Percentiles rank a stretch among this genome's conserved stretches.
These are phyloP conservation scores for Colletotrichum lini DNA, from an alignment of 2,329 filamentous ascomycete genomes.

Conservation along the genomic window DNA sequence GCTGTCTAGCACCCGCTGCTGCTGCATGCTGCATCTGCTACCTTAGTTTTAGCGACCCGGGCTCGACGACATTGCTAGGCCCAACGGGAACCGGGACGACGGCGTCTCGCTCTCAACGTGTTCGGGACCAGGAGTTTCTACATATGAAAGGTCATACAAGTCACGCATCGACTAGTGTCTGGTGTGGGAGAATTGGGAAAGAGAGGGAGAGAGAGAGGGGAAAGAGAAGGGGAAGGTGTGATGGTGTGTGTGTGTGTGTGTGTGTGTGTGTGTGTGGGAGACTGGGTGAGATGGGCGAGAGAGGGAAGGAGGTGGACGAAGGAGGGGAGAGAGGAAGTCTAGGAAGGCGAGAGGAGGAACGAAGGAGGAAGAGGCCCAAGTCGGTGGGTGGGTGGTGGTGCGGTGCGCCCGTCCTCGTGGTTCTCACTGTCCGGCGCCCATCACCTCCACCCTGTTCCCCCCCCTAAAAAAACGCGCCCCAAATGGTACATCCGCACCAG, in stretches of 20 bases:
- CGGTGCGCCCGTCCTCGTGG: conserved; percentile 15
- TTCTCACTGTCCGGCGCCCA: conserved; percentile 13
- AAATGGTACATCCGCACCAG: conserved; percentile 13
- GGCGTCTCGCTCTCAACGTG: not conserved
- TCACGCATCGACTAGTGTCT: not conserved
- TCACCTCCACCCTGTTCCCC: not conserved
- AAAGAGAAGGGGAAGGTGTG: not conserved
- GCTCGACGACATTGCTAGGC: conserved; percentile 14
- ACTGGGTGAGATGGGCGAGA: not conserved
- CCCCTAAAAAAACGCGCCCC: not conserved
- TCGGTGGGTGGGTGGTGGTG: not conserved
- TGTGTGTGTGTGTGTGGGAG: not conserved
- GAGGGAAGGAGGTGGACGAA: not conserved
- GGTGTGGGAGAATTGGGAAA: not conserved
- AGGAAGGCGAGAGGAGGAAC: not conserved
- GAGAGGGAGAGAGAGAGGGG: not conserved
- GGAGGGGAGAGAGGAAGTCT: not conserved
- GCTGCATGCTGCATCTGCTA: conserved; percentile 3
- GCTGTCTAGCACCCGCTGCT: conserved; percentile 6
- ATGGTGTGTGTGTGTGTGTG: not conserved
- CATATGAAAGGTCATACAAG: not conserved
- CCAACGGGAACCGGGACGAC: conserved; percentile 13
- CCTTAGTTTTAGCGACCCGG: not conserved
- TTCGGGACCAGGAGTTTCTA: too few species aligned
- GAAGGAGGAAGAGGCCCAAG: not conserved